phyloP scores from a whole-genome alignment of 2,329 filamentous ascomycete species.

The Samsoniella hepiali region DNA sequence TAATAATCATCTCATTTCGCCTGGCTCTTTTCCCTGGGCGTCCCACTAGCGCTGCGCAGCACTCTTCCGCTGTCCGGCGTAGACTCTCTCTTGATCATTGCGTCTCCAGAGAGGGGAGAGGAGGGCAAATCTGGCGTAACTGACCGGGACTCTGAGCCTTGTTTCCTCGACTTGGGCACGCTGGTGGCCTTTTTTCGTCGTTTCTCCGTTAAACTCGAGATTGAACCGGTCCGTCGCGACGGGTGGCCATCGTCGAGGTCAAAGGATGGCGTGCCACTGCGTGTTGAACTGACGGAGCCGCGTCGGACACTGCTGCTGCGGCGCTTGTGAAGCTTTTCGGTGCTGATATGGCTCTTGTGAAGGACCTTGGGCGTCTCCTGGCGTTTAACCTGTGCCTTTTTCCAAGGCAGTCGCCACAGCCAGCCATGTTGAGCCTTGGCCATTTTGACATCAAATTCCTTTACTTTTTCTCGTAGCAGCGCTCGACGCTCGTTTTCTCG shows the following conservation, averaged over 20 bases:
- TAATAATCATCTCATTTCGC: not conserved
- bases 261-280: slow-evolving; percentile 47
- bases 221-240: slow-evolving; percentile 45
- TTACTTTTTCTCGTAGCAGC: slow-evolving; percentile 66
- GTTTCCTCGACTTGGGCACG: slow-evolving; percentile 41
- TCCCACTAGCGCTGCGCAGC: slow-evolving; percentile 15
- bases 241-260: slow-evolving; percentile 44
- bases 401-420: slow-evolving; percentile 85
- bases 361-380: slow-evolving; percentile 37
- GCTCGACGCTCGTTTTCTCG: slow-evolving; percentile 87
- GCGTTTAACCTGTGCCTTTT: slow-evolving; percentile 32
- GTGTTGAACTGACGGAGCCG: slow-evolving; percentile 49
- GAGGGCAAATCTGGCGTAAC: slow-evolving; percentile 54
- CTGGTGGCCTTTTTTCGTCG: slow-evolving; percentile 50
- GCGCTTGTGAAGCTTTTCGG: slow-evolving; percentile 46
- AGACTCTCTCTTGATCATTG: slow-evolving; percentile 31
- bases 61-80: slow-evolving; percentile 24
- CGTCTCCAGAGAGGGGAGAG: slow-evolving; percentile 51
- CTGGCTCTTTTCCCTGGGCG: slow-evolving; percentile 7
- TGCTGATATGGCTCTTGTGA: slow-evolving; percentile 38
- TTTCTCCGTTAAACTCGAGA: slow-evolving; percentile 47
- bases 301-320: slow-evolving; percentile 53
- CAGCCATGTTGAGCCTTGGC: slow-evolving; percentile 67
- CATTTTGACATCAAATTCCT: slow-evolving; percentile 63
- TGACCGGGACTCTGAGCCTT: slow-evolving; percentile 48